These are phyloP conservation scores for Diaporthe helianthi DNA, from an alignment of 2,329 filamentous ascomycete genomes.

Conservation along the genomic window DNA sequence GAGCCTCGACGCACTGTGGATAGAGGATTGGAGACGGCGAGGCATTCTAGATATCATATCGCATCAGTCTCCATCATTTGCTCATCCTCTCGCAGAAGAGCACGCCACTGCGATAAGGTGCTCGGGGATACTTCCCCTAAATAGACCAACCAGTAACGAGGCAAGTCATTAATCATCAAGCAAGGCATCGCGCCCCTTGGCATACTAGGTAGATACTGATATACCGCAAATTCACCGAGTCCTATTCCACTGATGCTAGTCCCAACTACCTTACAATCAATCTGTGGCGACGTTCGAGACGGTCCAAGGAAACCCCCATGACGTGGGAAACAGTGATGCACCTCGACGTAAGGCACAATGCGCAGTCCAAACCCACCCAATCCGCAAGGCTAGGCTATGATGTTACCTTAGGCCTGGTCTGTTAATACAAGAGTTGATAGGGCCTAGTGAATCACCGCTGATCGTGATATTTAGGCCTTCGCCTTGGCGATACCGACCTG, in stretches of 20 bases:
- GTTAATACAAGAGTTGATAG: constrained; percentile 26
- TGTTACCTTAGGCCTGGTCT: constrained; percentile 1
- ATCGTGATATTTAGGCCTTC: constrained; percentile 55
- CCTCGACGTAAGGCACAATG: constrained; percentile 12
- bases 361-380: not conserved
- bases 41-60: not conserved
- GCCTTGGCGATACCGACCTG: constrained; percentile 89
- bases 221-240: constrained; percentile 4
- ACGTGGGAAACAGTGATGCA: constrained; percentile 12
- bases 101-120: not conserved
- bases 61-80: not conserved
- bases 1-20: not conserved
- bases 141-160: not conserved
- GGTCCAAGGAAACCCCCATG: constrained; percentile 29
- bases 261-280: constrained; percentile 33
- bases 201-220: not conserved
- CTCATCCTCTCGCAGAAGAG: not conserved
- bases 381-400: not conserved
- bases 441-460: not conserved
- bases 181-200: not conserved
- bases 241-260: constrained; percentile 25
- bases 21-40: not conserved
- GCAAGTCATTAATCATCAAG: not conserved
- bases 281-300: constrained; percentile 30
- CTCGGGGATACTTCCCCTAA: not conserved